Percentiles rank a stretch among this genome's conserved stretches.
phyloP scores from a whole-genome alignment of 768 basidiomycete species.

The Solioccasus polychromus region DNA sequence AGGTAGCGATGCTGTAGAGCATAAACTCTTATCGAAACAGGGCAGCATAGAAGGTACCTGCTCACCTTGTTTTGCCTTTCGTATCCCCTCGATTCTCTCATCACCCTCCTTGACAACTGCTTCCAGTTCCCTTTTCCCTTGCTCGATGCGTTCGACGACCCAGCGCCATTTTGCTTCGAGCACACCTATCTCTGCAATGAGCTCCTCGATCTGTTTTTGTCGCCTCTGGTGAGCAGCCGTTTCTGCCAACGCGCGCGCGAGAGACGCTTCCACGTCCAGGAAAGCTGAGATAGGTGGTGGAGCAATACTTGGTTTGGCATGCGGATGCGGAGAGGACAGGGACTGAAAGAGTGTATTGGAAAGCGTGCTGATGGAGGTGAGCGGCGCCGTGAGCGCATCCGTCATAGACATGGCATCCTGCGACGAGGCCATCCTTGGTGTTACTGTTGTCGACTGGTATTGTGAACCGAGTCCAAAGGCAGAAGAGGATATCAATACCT shows the following conservation, averaged over 20 bases:
- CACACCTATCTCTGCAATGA: conserved; percentile 68
- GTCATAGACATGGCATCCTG: conserved; percentile 45
- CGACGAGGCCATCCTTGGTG: conserved; percentile 5
- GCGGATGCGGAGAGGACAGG: conserved; percentile 57
- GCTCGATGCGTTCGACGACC: conserved; percentile 62
- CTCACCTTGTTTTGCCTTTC: conserved; percentile 68
- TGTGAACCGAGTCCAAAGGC: too few species aligned
- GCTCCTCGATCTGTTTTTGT: conserved; percentile 67
- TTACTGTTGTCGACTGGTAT: neutral
- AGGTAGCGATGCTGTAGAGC: conserved; percentile 62
- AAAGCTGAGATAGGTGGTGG: conserved; percentile 57
- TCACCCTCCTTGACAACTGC: conserved; percentile 74
- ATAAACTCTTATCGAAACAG: neutral
- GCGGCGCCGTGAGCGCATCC: conserved; percentile 55
- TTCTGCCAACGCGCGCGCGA: conserved; percentile 64
- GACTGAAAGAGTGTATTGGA: conserved; percentile 71
- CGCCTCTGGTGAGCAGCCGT: conserved; percentile 72
- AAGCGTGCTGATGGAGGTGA: conserved; percentile 59
- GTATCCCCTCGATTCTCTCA: conserved; percentile 64
- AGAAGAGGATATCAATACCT: too few species aligned
- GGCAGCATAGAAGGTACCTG: neutral
- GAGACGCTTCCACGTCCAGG: conserved; percentile 56
- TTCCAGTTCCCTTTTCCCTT: conserved; percentile 67
- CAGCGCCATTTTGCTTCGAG: conserved; percentile 67
- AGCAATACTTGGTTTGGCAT: conserved; percentile 20